Evolutionary conservation across 202 grass and related monocot genomes (phyloP), one percentile per base, ranked within the genome.

Genomic region (Zizania palustris): DNA sequence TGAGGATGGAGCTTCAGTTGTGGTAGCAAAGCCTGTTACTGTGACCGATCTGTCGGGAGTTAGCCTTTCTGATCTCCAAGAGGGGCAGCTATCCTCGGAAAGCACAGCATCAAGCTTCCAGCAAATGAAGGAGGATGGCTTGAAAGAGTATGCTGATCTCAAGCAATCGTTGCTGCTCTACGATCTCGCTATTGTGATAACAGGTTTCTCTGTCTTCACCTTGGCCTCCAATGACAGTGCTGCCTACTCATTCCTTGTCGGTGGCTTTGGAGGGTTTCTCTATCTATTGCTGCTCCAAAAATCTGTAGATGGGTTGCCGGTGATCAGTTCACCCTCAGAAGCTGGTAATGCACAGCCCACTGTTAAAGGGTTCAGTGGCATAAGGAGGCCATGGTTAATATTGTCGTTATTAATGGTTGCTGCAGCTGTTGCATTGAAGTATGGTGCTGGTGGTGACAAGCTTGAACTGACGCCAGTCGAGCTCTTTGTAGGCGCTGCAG

Each of bases 141-240:
- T 94, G 80, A 90, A 67, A 72, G 89, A 92, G 56, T 97, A 94
- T 60, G 86, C 85, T 10, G 71, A 97, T 77, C 91, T 97, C 34
- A 97, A 97, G 63, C 84, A 92, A 54, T 92, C 95, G 21, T 70
- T 94, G 62, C 74, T 97, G 63, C 77, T 90, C 55, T 94, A 97
- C 6, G 87, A 97, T 59, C 61, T 85, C 43, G 80, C 79, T 69
- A 86, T 97, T 57, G 69, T 93, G 71, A 86, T 87, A 63, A 82
- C 85, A 12, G 89, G 95, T 79, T 97, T 85, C 80, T 82, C 76
- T 4, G 74, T 56, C 42, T 90, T 97, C 63, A 85, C 60, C 63
- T 82, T 97, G 60, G 75, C 73, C 77, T 83, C 82, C 0, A 71
- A 84, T 63, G 89, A 90, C 37, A 84, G 65, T 20, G 84, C 83